Evolutionary conservation across 345 rosid species (phyloP), one percentile per base, ranked within the genome.

Genomic region (Hypericum perforatum): DNA sequence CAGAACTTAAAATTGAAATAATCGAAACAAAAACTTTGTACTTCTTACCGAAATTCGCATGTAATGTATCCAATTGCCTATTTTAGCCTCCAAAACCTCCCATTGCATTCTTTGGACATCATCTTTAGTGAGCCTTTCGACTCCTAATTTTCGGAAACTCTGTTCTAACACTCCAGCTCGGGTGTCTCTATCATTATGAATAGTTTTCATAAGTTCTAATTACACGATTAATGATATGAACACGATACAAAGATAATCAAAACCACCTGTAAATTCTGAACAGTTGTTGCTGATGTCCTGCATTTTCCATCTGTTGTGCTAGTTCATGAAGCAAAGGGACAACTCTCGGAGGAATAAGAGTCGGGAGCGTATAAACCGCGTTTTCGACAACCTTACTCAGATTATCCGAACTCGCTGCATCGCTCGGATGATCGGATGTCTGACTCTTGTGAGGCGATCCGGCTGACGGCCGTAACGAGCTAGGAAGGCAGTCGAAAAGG

Each of bases 71-170:
- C 98, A 92, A 38, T 82, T 85, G 58, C 95, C 95, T 54, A 88
- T 92, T 77, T 92, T 92, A 47, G 95, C 90, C 78, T 92, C 98
- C 76, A 92, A 75, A 62, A 80, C 88, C 74, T 88, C 98, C 98
- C 98, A 92, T 43, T 77, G 96, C 96, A 88, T 83, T 79, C 78
- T 83, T 74, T 85, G 98, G 56, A 92, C 95, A 67, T 92, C 98
- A 46, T 92, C 98, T 80, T 81, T 92, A 72, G 90, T 77, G 62
- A 92, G 86, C 67, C 81, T 92, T 76, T 88, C 98, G 45, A 92
- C 96, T 59, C 98, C 98, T 68, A 92, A 68, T 70, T 85, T 92
- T 48, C 56, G 80, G 40, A 92, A 78, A 63, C 96, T 92, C 74
- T 85, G 90, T 72, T 85, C 96, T 69, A 92, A 57, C 56, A 85